phyloP scores from a whole-genome alignment of 2,329 filamentous ascomycete genomes.

The Trichoderma sp. region DNA sequence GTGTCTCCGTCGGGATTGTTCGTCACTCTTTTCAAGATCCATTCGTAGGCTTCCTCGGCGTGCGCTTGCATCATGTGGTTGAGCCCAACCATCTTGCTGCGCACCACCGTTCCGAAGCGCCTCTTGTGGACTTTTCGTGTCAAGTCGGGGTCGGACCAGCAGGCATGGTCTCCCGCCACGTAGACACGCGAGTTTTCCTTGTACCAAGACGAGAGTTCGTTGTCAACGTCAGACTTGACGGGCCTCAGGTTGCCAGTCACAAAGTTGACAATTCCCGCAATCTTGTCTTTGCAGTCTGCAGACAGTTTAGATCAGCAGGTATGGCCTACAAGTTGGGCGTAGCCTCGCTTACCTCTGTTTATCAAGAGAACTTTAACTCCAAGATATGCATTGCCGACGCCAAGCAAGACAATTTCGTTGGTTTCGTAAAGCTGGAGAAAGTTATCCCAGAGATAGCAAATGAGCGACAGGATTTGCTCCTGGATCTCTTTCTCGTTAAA shows the following conservation, averaged over 20 bases:
- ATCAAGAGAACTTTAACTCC: slow-evolving; percentile 79
- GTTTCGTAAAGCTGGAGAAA: slow-evolving; percentile 77
- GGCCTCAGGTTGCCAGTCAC: slow-evolving; percentile 74
- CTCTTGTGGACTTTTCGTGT: slow-evolving; percentile 58
- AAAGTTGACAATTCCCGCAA: slow-evolving; percentile 76
- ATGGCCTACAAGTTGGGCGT: neutral
- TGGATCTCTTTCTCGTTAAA: slow-evolving; percentile 50
- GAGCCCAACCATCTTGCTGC: slow-evolving; percentile 48
- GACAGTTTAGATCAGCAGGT: slow-evolving; percentile 21
- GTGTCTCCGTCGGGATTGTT: slow-evolving; percentile 40
- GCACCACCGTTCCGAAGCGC: slow-evolving; percentile 57
- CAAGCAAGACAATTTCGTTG: slow-evolving; percentile 78
- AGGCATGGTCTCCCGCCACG: slow-evolving; percentile 70
- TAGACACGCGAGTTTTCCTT: slow-evolving; percentile 76
- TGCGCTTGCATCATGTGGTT: slow-evolving; percentile 57
- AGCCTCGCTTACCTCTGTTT: slow-evolving; percentile 60
- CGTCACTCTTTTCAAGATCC: slow-evolving; percentile 45
- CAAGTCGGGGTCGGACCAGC: slow-evolving; percentile 66
- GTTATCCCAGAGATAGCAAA: slow-evolving; percentile 93
- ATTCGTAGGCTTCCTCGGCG: slow-evolving; percentile 49
- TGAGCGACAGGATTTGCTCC: slow-evolving; percentile 66
- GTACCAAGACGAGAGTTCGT: slow-evolving; percentile 77
- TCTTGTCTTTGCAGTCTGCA: slow-evolving; percentile 60
- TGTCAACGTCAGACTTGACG: slow-evolving; percentile 74
- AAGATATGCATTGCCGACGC: slow-evolving; percentile 83